These are phyloP conservation scores for Aspergillus pseudoviridinutans DNA, from an alignment of 2,329 filamentous ascomycete species.

Conservation along the genomic window DNA sequence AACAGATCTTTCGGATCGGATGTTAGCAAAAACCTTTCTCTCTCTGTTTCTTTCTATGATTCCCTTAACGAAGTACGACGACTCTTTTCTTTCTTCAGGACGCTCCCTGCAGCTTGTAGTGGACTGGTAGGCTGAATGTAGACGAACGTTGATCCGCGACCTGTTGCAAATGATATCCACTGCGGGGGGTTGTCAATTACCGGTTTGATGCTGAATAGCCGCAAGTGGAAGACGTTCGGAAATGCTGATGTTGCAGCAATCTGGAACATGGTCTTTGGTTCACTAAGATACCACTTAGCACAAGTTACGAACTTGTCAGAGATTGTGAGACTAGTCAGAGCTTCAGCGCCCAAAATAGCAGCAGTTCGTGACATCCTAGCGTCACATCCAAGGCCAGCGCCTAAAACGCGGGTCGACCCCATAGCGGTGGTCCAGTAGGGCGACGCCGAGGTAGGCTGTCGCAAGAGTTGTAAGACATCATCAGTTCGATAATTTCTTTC, in stretches of 20 bases:
- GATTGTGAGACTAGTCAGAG: neutral
- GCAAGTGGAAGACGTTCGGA: neutral
- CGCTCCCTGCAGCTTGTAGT: conserved; percentile 10
- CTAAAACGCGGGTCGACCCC: neutral
- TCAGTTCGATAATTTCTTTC: neutral
- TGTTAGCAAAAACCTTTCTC: conserved; percentile 36
- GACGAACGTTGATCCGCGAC: neutral
- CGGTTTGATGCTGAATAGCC: neutral
- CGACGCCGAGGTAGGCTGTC: neutral
- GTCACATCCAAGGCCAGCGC: neutral
- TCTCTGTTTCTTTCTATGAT: conserved; percentile 28
- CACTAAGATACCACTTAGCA: neutral
- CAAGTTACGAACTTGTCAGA: neutral
- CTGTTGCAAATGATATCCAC: too few relatives aligned
- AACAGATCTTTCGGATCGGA: conserved; percentile 33
- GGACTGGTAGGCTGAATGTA: neutral
- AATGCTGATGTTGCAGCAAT: neutral
- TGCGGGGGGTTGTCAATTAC: neutral
- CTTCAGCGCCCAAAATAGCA: conserved; percentile 9
- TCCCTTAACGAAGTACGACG: conserved; percentile 37
- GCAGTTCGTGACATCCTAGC: neutral
- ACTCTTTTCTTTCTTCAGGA: conserved; percentile 24
- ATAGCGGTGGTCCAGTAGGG: neutral
- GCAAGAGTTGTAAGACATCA: neutral
- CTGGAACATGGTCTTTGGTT: neutral